Evolutionary conservation across 1,139 yeast genomes (phyloP).

Genomic region (Debaryomyces subglobosus): DNA sequence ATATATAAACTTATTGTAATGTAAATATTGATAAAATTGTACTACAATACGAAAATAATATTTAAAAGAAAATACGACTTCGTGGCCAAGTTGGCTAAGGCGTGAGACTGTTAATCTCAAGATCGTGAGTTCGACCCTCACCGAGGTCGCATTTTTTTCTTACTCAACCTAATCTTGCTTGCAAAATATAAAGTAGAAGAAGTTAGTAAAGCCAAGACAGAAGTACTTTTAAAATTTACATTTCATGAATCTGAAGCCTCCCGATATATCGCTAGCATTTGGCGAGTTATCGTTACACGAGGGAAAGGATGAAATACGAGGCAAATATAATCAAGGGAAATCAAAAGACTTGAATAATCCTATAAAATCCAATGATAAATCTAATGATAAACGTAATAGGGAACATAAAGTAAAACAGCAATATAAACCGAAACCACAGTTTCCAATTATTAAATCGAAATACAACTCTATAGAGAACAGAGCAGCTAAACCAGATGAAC

Average conservation of each 20-base stretch:
- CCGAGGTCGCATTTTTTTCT: conserved; percentile 26
- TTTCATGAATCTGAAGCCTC: neutral
- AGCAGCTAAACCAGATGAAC: neutral
- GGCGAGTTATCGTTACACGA: neutral
- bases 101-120: conserved; percentile 48
- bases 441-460: neutral
- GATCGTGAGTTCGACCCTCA: conserved; percentile 47
- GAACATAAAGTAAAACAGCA: neutral
- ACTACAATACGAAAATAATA: neutral
- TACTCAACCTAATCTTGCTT: neutral
- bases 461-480: neutral
- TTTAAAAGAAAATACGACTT: conserved; percentile 22
- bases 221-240: neutral
- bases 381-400: neutral
- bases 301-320: neutral
- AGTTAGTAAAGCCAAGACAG: neutral
- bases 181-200: neutral
- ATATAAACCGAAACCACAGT: neutral
- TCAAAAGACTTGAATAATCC: neutral
- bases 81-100: conserved; percentile 50
- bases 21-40: too few relatives aligned
- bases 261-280: neutral
- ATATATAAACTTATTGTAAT: too few relatives aligned
- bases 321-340: neutral
- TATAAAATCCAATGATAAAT: neutral